Percentiles rank a stretch among this genome's conserved stretches.
phyloP scores from a whole-genome alignment of 441 rosid genomes.

The Populus tomentosa region DNA sequence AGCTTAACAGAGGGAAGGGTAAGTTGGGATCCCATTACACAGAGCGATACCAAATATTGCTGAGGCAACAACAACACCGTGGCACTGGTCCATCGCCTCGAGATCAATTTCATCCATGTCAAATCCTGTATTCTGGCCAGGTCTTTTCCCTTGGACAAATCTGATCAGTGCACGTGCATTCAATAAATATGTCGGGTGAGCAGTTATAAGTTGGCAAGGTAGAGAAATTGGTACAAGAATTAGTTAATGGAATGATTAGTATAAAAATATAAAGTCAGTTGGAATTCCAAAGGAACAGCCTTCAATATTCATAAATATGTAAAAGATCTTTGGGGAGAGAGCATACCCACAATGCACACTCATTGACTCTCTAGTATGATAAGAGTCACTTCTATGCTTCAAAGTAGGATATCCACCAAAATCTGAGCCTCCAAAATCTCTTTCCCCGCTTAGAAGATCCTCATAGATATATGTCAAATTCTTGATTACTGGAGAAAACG shows the following conservation, averaged over 20 bases:
- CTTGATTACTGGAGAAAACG: conserved; percentile 63
- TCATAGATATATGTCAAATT: conserved; percentile 60
- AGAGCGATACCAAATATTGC: conserved; percentile 75
- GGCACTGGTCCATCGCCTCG: conserved; percentile 73
- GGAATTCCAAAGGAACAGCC: not conserved
- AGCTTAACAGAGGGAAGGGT: conserved; percentile 10
- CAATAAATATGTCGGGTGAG: conserved; percentile 9
- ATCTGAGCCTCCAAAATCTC: conserved; percentile 80
- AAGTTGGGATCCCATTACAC: conserved; percentile 7
- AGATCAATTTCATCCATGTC: conserved; percentile 73
- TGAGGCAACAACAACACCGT: conserved; percentile 79
- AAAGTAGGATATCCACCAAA: conserved; percentile 88
- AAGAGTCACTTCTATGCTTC: conserved; percentile 66
- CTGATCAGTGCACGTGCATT: conserved; percentile 31
- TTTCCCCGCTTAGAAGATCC: conserved; percentile 44
- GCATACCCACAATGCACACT: conserved; percentile 80
- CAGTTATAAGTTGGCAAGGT: not conserved
- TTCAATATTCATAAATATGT: not conserved
- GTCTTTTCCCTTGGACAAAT: conserved; percentile 73
- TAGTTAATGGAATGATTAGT: not conserved
- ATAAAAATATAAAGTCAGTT: not conserved
- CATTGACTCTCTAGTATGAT: conserved; percentile 72
- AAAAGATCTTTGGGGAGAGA: conserved; percentile 1
- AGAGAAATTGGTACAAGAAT: not conserved
- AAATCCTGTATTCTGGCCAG: conserved; percentile 70